Evolutionary conservation across 2,329 filamentous ascomycete species (phyloP), one percentile per base, ranked within the genome.

Genomic region (Chaetomiaceae sp.): DNA sequence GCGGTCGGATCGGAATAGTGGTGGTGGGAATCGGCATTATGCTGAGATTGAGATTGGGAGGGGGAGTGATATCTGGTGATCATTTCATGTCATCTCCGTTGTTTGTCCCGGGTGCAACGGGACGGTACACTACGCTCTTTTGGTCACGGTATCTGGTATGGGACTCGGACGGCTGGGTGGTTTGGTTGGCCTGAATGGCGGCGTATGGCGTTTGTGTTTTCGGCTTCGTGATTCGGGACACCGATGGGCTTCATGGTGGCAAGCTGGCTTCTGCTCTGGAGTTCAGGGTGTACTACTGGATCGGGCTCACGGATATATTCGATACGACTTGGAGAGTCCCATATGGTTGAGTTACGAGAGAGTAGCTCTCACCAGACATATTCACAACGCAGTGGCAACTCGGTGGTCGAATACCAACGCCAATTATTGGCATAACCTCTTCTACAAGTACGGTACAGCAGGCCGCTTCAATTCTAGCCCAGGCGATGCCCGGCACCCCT

Each of bases 401-500:
- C 29, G 8, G 19, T n/a, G 29, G 12, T 8, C 23, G 23, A 19
- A 38, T 31, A 2, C 11, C 1, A 39, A 25, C 20, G 20, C 19
- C 17, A 15, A 25, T 9, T 9, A 14, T 25, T n/a, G n/a, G 2
- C 8, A 52, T 11, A 6, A 27, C 9, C 27, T 47, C 33, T 36
- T 42, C n/a, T 49, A 44, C 51, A 27, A 31, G 25, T 54, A n/a
- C 29, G 1, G n/a, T 11, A n/a, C n/a, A n/a, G n/a, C n/a, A n/a
- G 2, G 14, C 14, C 45, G n/a, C 19, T 14, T 61, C 20, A 60
- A 23, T 70, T 69, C 76, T 59, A 61, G 33, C 85, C 85, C 11
- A 89, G 71, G 46, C 85, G 78, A 36, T 82, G 78, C 0, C 85
- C 85, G 6, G 75, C 68, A 1, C 85, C 85, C 59, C 84, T 75